Base-by-base conservation (phyloP, 441 rosid species). In the Daphne laureola region DNA sequence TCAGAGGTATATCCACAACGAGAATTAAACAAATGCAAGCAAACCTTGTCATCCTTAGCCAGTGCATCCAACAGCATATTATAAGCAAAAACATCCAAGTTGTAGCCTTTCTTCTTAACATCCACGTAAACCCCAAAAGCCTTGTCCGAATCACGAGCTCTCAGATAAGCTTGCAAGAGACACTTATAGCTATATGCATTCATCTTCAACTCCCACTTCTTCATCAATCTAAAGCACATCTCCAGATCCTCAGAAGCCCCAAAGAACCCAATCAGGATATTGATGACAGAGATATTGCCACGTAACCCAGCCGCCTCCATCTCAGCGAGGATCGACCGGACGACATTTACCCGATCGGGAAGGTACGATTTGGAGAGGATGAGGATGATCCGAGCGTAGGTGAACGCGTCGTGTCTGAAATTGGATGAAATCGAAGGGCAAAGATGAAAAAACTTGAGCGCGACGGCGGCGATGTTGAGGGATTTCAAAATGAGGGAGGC, bases 21-120 rank as follows among this genome's bases (percentile, higher is more conserved):
- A 31, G 36, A 31, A 31, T 11, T 12, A 38, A 16, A 26, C 16
- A 3, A 42, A 17, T 15, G 43, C 14, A 13, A 51, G 25, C 61
- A 55, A 27, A 90, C 96, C 96, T 84, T 83, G 23, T 60, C 62
- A 69, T 89, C 83, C 69, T 86, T 84, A 18, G 82, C 96, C 58
- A 89, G 81, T 67, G 92, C 86, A 74, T 92, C 83, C 79, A 92
- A 62, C 62, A 92, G 67, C 98, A 92, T 92, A 59, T 92, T 92
- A 65, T 77, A 92, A 51, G 78, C 88, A 46, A 92, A 86, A 45
- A 84, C 65, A 48, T 92, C 97, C 57, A 92, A 74, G 55, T 70
- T 76, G 58, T 78, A 79, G 3, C 92, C 86, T 67, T 71, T 80
- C 75, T 76, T 74, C 64, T 72, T 81, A 81, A 89, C 80, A 68